Evolutionary conservation across 1,284 basidiomycete genomes (phyloP), one percentile per base, ranked within the genome.

Genomic region (Hemileccinum hortonii): DNA sequence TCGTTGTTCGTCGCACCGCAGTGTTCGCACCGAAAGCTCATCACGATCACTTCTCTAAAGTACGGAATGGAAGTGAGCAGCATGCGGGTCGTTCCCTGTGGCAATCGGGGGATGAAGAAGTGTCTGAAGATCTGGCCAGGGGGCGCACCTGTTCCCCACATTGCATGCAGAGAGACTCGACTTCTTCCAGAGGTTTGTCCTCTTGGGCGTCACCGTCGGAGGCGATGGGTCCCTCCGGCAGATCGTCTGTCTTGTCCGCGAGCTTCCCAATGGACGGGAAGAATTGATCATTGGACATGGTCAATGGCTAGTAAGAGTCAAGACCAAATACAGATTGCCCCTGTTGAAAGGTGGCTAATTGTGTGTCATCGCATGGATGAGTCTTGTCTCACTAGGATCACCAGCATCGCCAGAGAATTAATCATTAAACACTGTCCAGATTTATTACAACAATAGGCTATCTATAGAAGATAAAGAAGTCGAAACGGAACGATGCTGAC

Each of bases 21-120:
- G 69, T 94, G 87, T 50, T 96, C 91, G 70, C 97, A 99, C 53
- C 84, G 82, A 77, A 99, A 99, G 40, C 92, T 95, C 82, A 95
- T 94, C 54, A 99, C 84, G 62, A 99, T 91, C 51, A 99, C 89
- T 72, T 99, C 92, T 52, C 85, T 81, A 76, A 99, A 99, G 76
- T 90, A 99, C 0, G 97, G 97, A 53, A 99, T 99, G 18, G 88
- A 87, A 2, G 96, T 99, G 51, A 99, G 79, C 58, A 99, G 83
- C 66, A 99, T 75, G 44, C 94, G 79, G 1, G 97, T 99, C n/a
- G 78, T 77, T 32, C 97, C 97, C 88, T 97, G 61, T 6, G 14
- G 11, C 1, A 24, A 38, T 51, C 19, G 40, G 21, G 26, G 51
- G 44, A 47, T 53, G 45, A 44, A 35, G 29, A 52, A 24, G 33